Evolutionary conservation across 2,329 filamentous ascomycete species (phyloP).

Genomic region (Trichothecium sympodiale): DNA sequence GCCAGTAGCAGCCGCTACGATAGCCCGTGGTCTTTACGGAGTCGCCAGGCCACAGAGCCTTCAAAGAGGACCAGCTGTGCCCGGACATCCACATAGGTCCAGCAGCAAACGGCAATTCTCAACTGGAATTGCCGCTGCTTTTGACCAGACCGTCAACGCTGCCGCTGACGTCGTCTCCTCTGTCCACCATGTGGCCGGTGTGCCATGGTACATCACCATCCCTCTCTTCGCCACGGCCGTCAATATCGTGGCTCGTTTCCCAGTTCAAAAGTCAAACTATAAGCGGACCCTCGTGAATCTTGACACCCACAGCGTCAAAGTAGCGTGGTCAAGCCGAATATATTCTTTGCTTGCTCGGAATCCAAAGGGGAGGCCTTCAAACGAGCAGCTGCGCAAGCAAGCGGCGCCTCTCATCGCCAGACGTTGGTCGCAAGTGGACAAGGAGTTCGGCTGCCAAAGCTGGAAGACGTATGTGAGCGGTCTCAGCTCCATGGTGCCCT

Average conservation of each 20-base stretch:
- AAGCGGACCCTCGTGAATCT: too few relatives aligned
- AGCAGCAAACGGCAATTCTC: too few relatives aligned
- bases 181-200: conserved; percentile 28
- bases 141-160: conserved; percentile 1
- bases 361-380: conserved; percentile 7
- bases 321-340: conserved; percentile 15
- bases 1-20: too few relatives aligned
- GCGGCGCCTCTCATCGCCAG: too few relatives aligned
- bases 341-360: not conserved
- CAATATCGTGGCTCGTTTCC: conserved; percentile 33
- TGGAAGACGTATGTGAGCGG: conserved; percentile 33
- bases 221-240: conserved; percentile 38
- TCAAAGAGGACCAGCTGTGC: too few relatives aligned
- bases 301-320: conserved; percentile 8
- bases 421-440: conserved; percentile 10
- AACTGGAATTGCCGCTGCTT: too few relatives aligned
- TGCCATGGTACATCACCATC: conserved; percentile 44
- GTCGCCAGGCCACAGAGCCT: too few relatives aligned
- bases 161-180: conserved; percentile 31
- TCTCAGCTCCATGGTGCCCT: conserved; percentile 30
- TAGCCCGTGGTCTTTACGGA: too few relatives aligned
- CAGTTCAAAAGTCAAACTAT: conserved; percentile 24
- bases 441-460: conserved; percentile 28
- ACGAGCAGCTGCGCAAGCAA: too few relatives aligned
- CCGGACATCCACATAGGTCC: too few relatives aligned